phyloP scores from a whole-genome alignment of 2,329 filamentous ascomycete genomes.

The Lecanosticta acicola region DNA sequence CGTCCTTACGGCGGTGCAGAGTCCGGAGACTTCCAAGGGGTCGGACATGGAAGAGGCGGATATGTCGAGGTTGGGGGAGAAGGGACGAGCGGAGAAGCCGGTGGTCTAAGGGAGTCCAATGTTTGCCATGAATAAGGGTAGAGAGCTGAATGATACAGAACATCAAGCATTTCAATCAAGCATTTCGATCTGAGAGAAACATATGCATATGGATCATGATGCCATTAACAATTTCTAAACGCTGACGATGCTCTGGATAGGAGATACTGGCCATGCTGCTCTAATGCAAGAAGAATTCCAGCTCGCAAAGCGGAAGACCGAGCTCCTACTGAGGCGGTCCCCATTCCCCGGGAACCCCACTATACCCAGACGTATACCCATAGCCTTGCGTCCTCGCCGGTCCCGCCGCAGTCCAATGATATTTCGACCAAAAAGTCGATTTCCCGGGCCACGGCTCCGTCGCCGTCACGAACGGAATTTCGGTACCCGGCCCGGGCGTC shows the following conservation, averaged over 20 bases:
- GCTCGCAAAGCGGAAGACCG: too few species aligned
- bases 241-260: too few species aligned
- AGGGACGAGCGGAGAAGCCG: conserved; percentile 6
- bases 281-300: too few species aligned
- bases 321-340: background rate
- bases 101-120: background rate
- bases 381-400: conserved; percentile 13
- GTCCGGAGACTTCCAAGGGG: conserved; percentile 7
- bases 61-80: conserved; percentile 7
- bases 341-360: conserved; percentile 14
- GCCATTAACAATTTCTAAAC: too few species aligned
- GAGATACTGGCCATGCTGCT: too few species aligned
- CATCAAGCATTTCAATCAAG: too few species aligned
- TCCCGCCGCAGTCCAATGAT: conserved; percentile 16
- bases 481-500: conserved; percentile 4
- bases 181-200: too few species aligned
- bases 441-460: conserved; percentile 11
- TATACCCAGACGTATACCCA: conserved; percentile 11
- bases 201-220: too few species aligned
- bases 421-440: conserved; percentile 7
- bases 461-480: conserved; percentile 3
- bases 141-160: too few species aligned
- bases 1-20: conserved; percentile 26
- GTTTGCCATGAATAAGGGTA: too few species aligned
- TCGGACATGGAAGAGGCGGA: conserved; percentile 11